Percentiles rank a stretch among this genome's conserved stretches.
phyloP scores from a whole-genome alignment of 345 rosid genomes.

The Hevea brasiliensis region DNA sequence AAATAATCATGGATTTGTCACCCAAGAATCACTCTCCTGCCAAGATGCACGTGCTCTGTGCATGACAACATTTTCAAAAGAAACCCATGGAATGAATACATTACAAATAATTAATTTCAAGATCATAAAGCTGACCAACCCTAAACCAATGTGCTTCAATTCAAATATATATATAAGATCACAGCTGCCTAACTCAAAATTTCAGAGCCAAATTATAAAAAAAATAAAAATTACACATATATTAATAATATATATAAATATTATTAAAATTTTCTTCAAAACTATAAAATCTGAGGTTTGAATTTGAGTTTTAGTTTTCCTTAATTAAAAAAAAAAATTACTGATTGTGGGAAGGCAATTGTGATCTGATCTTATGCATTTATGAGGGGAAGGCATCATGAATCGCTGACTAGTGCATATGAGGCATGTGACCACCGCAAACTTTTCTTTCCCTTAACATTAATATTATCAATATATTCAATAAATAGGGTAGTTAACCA shows the following conservation, averaged over 20 bases:
- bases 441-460: conserved; percentile 15
- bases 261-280: too few species aligned
- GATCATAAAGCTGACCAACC: conserved; percentile 1
- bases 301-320: too few species aligned
- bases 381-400: conserved; percentile 14
- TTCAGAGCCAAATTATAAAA: too few species aligned
- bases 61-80: conserved; percentile 9
- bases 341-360: background rate
- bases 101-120: conserved; percentile 3
- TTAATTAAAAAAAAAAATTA: background rate
- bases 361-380: background rate
- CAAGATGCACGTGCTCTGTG: conserved; percentile 18
- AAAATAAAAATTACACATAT: too few species aligned
- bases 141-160: too few species aligned
- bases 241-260: too few species aligned
- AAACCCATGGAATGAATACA: background rate
- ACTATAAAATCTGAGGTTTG: too few species aligned
- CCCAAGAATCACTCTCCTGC: conserved; percentile 14
- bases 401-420: conserved; percentile 10
- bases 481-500: background rate
- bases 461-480: background rate
- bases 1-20: conserved; percentile 23
- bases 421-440: conserved; percentile 31
- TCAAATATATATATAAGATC: too few species aligned
- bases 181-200: too few species aligned